A percentile compares a stretch with the other conserved stretches of the same genome.
Conservation (phyloP, 768 basidiomycete species). For the Scleroderma bovista region DNA sequence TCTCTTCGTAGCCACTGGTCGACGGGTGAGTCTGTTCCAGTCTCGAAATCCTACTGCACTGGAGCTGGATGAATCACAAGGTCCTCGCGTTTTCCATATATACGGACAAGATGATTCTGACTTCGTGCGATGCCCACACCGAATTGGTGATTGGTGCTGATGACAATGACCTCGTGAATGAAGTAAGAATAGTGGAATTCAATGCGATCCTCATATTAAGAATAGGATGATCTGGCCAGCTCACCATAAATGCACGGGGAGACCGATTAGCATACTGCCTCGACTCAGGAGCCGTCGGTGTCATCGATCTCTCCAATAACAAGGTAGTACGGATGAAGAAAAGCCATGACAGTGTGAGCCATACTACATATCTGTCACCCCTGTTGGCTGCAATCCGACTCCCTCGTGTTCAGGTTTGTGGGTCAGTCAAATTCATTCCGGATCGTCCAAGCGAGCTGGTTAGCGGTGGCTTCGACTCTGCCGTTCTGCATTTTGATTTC, state of each 20-base stretch:
- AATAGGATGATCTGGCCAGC: slow-evolving; percentile 44
- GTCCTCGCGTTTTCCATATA: slow-evolving; percentile 41
- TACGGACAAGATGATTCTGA: slow-evolving; percentile 48
- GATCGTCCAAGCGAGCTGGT: slow-evolving; percentile 65
- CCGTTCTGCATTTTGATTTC: slow-evolving; percentile 64
- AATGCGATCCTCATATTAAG: slow-evolving; percentile 1
- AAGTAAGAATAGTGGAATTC: slow-evolving; percentile 38
- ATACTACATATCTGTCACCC: not conserved
- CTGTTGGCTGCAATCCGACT: not conserved
- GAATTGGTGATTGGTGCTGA: slow-evolving; percentile 43
- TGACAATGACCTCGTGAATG: slow-evolving; percentile 59
- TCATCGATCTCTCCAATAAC: slow-evolving; percentile 51
- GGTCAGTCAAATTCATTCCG: slow-evolving; percentile 65
- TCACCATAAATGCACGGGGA: slow-evolving; percentile 51
- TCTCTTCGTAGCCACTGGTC: slow-evolving; percentile 65
- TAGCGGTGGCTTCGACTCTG: slow-evolving; percentile 72
- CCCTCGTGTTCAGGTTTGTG: slow-evolving; percentile 53
- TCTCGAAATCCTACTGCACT: not conserved
- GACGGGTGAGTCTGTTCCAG: slow-evolving; percentile 35
- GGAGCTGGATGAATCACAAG: slow-evolving; percentile 2
- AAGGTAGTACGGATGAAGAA: slow-evolving; percentile 51
- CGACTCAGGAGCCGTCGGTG: slow-evolving; percentile 65
- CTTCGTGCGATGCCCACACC: slow-evolving; percentile 41
- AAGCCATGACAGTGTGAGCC: slow-evolving; percentile 57
- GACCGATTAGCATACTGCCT: slow-evolving; percentile 58